Evolutionary conservation across 2,329 filamentous ascomycete genomes (phyloP).

Genomic region (Keithomyces neogunnii): DNA sequence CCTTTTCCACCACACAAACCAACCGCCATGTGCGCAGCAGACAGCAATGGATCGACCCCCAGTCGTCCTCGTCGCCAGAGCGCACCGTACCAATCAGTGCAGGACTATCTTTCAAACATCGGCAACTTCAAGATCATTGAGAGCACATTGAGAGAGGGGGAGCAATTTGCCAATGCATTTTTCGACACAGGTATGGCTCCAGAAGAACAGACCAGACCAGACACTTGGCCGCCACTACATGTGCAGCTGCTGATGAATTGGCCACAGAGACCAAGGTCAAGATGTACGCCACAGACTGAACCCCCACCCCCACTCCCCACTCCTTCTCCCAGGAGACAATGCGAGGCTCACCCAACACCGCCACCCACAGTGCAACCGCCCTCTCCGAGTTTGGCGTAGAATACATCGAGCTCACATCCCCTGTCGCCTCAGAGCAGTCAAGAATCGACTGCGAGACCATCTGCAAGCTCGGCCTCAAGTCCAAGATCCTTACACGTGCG

Average conservation of each 20-base stretch:
- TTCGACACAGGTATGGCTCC: conserved; percentile 49
- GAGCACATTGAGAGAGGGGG: conserved; percentile 52
- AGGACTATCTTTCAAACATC: conserved; percentile 11
- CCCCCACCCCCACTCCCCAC: too few relatives aligned
- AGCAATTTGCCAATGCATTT: conserved; percentile 72
- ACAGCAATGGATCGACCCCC: background rate
- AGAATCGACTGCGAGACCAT: conserved; percentile 81
- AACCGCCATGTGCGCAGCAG: background rate
- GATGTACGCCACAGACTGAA: conserved; percentile 29
- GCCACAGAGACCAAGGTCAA: conserved; percentile 36
- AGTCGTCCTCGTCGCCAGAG: background rate
- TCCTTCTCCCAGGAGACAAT: too few relatives aligned
- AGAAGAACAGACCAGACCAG: too few relatives aligned
- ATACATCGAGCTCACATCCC: conserved; percentile 67
- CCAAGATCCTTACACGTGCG: conserved; percentile 21
- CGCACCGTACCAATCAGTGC: conserved; percentile 9
- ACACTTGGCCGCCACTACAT: too few relatives aligned
- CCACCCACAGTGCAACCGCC: conserved; percentile 5
- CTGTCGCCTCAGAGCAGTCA: conserved; percentile 79
- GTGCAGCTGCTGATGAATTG: background rate
- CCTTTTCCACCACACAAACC: background rate
- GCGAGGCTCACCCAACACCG: background rate
- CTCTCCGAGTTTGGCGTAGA: conserved; percentile 13
- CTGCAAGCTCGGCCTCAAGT: conserved; percentile 83
- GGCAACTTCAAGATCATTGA: conserved; percentile 43